Evolutionary conservation across 345 rosid genomes (phyloP).

Genomic region (Sisymbrium altissimum): DNA sequence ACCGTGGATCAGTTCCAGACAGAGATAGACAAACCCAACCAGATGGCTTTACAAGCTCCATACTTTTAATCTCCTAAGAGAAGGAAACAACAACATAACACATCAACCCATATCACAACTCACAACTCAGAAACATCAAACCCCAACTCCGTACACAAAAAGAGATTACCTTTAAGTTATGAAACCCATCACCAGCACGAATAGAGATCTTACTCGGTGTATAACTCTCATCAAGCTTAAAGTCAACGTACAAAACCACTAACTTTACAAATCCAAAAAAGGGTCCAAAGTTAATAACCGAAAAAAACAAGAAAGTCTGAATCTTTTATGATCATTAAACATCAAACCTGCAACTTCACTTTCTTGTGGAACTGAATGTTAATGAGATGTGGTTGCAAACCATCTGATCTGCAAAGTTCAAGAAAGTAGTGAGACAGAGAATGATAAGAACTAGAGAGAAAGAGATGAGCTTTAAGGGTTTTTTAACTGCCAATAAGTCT

Average conservation of each 20-base stretch:
- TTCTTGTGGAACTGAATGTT: slow-evolving; percentile 97
- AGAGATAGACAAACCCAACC: slow-evolving; percentile 81
- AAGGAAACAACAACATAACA: neutral
- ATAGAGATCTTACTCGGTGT: slow-evolving; percentile 85
- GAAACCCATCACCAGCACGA: slow-evolving; percentile 93
- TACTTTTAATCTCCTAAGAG: slow-evolving; percentile 76
- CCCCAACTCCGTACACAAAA: neutral
- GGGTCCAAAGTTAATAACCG: neutral
- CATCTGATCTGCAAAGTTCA: slow-evolving; percentile 66
- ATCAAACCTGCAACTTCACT: slow-evolving; percentile 71
- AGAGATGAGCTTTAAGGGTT: neutral
- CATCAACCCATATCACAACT: neutral
- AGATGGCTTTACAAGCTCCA: slow-evolving; percentile 80
- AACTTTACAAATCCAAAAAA: slow-evolving; percentile 43
- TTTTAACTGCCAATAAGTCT: slow-evolving; percentile 84
- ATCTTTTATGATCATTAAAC: neutral
- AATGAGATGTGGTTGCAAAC: slow-evolving; percentile 90
- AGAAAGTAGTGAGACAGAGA: neutral
- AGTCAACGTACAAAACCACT: slow-evolving; percentile 78
- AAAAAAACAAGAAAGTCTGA: neutral
- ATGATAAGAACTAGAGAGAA: neutral
- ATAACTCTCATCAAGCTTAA: slow-evolving; percentile 94
- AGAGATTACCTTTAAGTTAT: slow-evolving; percentile 69
- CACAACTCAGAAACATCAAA: neutral
- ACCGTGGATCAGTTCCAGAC: slow-evolving; percentile 89